phyloP scores from a whole-genome alignment of 2,329 filamentous ascomycete species.

The Chaetomium olivaceum region DNA sequence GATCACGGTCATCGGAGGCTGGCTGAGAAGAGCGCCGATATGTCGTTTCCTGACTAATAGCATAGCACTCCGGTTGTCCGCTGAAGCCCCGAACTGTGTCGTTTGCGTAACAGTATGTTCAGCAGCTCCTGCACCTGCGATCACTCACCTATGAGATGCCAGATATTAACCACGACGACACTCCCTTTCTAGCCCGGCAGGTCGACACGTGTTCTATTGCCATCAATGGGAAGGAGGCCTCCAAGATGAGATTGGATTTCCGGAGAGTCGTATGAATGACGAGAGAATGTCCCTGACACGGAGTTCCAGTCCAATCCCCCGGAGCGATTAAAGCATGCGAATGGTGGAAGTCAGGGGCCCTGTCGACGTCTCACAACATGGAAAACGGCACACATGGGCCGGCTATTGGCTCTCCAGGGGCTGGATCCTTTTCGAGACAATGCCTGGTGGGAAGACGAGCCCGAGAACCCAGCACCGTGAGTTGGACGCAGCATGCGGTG shows the following conservation, averaged over 20 bases:
- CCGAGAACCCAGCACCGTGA: not conserved
- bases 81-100: not conserved
- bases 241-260: not conserved
- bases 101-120: not conserved
- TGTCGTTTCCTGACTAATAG: not conserved
- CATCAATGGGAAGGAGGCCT: constrained; percentile 2
- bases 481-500: constrained; percentile 11
- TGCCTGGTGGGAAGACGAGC: not conserved
- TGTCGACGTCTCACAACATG: constrained; percentile 4
- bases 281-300: not conserved
- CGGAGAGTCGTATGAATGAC: not conserved
- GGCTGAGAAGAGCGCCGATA: not conserved
- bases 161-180: not conserved
- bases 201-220: constrained; percentile 15
- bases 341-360: not conserved
- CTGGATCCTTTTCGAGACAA: not conserved
- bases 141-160: constrained; percentile 5
- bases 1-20: not conserved
- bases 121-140: not conserved
- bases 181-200: not conserved
- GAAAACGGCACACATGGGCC: constrained; percentile 10
- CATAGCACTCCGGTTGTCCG: not conserved
- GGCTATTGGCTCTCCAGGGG: constrained; percentile 18
- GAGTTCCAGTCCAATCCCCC: constrained; percentile 1
- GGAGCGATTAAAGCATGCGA: constrained; percentile 2